Percentiles rank a stretch among this genome's conserved stretches.
Evolutionary conservation across 176 grass and related monocot genomes (phyloP).

Genomic region (Pharus latifolius): DNA sequence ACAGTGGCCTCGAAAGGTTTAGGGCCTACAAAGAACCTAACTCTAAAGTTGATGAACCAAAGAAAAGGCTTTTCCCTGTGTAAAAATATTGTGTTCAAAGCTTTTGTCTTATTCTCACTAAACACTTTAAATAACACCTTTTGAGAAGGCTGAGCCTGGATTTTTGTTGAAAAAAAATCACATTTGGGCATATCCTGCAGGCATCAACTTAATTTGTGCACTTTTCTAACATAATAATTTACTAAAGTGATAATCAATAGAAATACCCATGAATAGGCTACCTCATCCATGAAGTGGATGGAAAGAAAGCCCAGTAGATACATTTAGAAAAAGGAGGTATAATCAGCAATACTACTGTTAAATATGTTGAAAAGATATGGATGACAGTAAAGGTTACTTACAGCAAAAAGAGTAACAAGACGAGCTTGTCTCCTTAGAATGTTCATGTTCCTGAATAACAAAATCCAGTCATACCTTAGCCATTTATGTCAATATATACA

Average conservation of each 20-base stretch:
- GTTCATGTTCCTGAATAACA: constrained; percentile 75
- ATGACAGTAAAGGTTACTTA: constrained; percentile 41
- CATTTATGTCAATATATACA: background rate
- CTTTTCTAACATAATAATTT: background rate
- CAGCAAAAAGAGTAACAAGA: constrained; percentile 72
- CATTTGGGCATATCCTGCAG: background rate
- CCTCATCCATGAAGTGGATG: background rate
- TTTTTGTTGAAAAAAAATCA: too few species aligned
- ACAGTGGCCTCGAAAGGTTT: too few species aligned
- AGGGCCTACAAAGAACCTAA: too few species aligned
- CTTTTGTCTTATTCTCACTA: background rate
- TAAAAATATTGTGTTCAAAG: background rate
- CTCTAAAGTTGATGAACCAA: too few species aligned
- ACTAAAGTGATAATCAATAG: background rate
- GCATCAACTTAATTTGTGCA: background rate
- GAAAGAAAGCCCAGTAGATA: background rate
- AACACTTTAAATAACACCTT: background rate
- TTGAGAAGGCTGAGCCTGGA: background rate
- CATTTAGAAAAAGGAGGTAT: background rate
- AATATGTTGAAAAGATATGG: constrained; percentile 8
- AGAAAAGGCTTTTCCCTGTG: too few species aligned
- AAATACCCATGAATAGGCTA: background rate
- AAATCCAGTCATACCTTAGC: constrained; percentile 6
- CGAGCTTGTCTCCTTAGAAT: constrained; percentile 53
- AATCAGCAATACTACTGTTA: constrained; percentile 1